Conservation (phyloP, 306 rosid genomes). For the Luffa aegyptiaca region DNA sequence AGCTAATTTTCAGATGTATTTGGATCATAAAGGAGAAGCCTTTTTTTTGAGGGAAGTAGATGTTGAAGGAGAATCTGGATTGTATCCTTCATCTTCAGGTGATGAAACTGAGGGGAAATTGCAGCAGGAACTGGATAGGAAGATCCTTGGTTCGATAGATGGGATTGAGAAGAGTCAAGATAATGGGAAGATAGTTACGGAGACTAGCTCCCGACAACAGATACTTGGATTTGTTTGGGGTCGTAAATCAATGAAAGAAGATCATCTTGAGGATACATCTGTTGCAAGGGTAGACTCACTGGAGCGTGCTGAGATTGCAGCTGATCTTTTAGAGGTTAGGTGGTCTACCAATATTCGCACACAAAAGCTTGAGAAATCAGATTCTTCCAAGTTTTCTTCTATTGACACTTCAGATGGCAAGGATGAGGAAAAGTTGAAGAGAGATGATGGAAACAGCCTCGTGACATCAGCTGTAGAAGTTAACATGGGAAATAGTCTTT, state of each 20-base stretch:
- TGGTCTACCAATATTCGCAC: constrained; percentile 68
- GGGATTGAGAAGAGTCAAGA: constrained; percentile 19
- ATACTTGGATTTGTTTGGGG: constrained; percentile 56
- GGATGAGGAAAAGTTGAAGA: constrained; percentile 13
- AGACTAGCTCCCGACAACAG: constrained; percentile 31
- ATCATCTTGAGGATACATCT: constrained; percentile 7
- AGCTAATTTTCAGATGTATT: constrained; percentile 59
- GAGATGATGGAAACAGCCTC: constrained; percentile 1
- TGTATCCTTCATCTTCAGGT: constrained; percentile 27
- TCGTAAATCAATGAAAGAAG: constrained; percentile 33
- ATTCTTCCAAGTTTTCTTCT: constrained; percentile 14
- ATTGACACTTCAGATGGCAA: constrained; percentile 5
- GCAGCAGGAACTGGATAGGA: constrained; percentile 15
- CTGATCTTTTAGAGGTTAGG: constrained; percentile 65
- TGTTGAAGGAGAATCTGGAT: constrained; percentile 30
- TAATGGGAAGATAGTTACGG: constrained; percentile 17
- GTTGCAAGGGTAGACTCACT: constrained; percentile 27
- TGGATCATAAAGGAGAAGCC: constrained; percentile 78
- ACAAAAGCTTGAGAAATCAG: constrained; percentile 18
- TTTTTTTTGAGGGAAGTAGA: constrained; percentile 59
- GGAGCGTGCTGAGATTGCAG: constrained; percentile 77
- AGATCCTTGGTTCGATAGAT: constrained; percentile 21
- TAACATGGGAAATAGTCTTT: constrained; percentile 10
- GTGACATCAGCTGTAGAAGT: constrained; percentile 21
- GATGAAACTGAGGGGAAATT: constrained; percentile 30